Evolutionary conservation across 768 basidiomycete genomes (phyloP), one percentile per base, ranked within the genome.

Genomic region (Harrya chromipes): DNA sequence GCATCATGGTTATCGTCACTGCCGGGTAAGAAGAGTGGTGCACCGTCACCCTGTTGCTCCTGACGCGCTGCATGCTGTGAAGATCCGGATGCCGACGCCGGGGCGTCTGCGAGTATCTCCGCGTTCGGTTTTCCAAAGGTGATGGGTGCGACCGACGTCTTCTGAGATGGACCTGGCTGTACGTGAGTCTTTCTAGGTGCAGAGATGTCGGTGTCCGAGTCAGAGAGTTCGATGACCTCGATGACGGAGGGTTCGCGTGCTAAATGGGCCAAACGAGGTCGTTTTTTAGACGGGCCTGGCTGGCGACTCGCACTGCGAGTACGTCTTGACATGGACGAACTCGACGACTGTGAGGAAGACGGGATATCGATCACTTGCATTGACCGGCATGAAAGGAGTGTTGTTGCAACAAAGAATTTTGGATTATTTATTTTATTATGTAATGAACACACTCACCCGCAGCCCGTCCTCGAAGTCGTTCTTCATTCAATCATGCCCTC

Each of bases 221-320:
- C 80, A 1, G 75, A 70, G 53, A 82, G 65, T 54, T 80, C 80
- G 51, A 82, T 79, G 21, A 80, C 65, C 45, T 71, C 61, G 36
- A 52, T 10, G 14, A 52, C 2, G 36, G 60, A 56, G 6, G 47
- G 41, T 17, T 43, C 55, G 47, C 35, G 49, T n/a, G 46, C 40
- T 19, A 5, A 27, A 8, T 5, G 27, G 24, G 47, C 38, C 17
- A 46, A 11, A 37, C 55, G 51, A 8, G 24, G n/a, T 1, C 58
- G 54, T 38, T 55, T 66, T 31, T 34, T 55, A 1, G 56, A 52
- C 3, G 59, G 48, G 4, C 55, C 53, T 0, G 57, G 54, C 43
- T 66, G 67, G 12, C 38, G 19, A 13, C 47, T 69, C 27, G 54
- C 42, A 14, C 49, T 61, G 24, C 61, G 67, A 11, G 56, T 48